Base-by-base conservation (phyloP, 148 eudicot species). In the Pouteria glomerata region DNA sequence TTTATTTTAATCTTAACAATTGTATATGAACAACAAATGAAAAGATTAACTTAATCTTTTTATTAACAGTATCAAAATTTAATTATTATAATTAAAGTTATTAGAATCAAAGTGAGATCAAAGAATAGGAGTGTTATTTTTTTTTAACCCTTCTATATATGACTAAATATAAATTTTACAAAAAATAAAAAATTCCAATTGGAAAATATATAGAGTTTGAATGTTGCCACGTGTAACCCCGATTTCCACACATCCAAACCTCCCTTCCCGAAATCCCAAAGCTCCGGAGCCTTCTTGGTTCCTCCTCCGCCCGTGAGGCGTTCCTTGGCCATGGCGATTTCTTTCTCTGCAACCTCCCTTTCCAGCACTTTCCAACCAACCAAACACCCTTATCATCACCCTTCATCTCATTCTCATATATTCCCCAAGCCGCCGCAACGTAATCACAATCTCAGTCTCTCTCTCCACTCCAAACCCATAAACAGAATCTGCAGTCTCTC, bases 211-310 rank as follows among this genome's bases (percentile, higher is more conserved):
- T n/a, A 14, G 4, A 47, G 4, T 14, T 47, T 14, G 10, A 58
- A 35, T 35, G 27, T 62, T 53, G 34, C 72, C 35, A 70, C 73
- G 73, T 70, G 73, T 37, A 55, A 56, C 50, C 26, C 8, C 29
- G 51, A 44, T 34, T 56, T 39, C 63, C 73, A 56, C 73, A 10
- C 34, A n/a, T 4, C 13, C 3, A 8, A 16, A 37, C 41, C 14
- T 37, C 18, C 23, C 31, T 44, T n/a, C 26, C 34, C 56, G 24
- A 18, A 31, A 31, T 6, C 33, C 12, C 58, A 4, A 16, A 6
- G 27, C 53, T 44, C 24, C 26, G 10, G 37, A 26, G 12, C 24
- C 23, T 34, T 11, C n/a, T 39, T 50, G 14, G 16, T 68, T n/a
- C 26, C 8, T 48, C 41, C 30, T 8, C 30, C 48, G 16, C n/a